Conservation (phyloP, 2,329 filamentous ascomycete species). For the Aspergillus candidus region DNA sequence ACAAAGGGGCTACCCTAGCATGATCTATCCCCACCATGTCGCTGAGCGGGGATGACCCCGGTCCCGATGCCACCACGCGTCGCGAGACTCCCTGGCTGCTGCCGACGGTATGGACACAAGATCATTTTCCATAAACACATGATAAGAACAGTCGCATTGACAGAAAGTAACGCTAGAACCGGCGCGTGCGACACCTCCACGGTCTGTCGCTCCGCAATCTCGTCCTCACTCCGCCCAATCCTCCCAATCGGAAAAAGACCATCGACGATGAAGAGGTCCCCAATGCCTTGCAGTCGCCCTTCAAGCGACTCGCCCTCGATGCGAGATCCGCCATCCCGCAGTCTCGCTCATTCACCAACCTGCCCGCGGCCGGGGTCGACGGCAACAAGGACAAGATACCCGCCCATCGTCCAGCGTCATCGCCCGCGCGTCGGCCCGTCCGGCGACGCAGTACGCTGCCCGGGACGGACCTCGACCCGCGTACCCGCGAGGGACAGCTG, state of each 20-base stretch:
- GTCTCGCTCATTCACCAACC: slow-evolving; percentile 54
- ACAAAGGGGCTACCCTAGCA: no score
- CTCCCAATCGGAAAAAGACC: slow-evolving; percentile 51
- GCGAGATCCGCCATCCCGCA: slow-evolving; percentile 48
- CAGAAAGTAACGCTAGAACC: slow-evolving; percentile 53
- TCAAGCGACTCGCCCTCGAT: slow-evolving; percentile 55
- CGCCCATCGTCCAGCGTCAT: no score
- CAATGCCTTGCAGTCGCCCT: slow-evolving; percentile 58
- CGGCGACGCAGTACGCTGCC: slow-evolving; percentile 57
- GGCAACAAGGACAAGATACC: slow-evolving; percentile 1
- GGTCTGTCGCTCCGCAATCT: slow-evolving; percentile 85
- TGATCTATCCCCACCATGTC: slow-evolving; percentile 13
- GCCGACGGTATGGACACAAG: slow-evolving; percentile 38
- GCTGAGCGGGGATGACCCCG: slow-evolving; percentile 9
- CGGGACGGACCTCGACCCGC: slow-evolving; percentile 56
- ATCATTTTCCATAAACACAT: neutral
- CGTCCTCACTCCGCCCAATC: slow-evolving; percentile 53
- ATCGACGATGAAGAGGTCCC: slow-evolving; percentile 72
- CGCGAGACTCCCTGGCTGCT: slow-evolving; percentile 48
- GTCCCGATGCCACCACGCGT: slow-evolving; percentile 28
- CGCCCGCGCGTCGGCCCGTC: slow-evolving; percentile 22
- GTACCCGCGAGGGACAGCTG: slow-evolving; percentile 64
- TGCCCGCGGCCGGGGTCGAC: slow-evolving; percentile 28
- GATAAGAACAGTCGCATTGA: neutral
- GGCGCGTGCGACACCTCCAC: slow-evolving; percentile 79